Percentiles rank a stretch among this genome's conserved stretches.
These are phyloP conservation scores for Dillenia suffruticosa DNA, from an alignment of 164 flowering plant species.

Conservation along the genomic window DNA sequence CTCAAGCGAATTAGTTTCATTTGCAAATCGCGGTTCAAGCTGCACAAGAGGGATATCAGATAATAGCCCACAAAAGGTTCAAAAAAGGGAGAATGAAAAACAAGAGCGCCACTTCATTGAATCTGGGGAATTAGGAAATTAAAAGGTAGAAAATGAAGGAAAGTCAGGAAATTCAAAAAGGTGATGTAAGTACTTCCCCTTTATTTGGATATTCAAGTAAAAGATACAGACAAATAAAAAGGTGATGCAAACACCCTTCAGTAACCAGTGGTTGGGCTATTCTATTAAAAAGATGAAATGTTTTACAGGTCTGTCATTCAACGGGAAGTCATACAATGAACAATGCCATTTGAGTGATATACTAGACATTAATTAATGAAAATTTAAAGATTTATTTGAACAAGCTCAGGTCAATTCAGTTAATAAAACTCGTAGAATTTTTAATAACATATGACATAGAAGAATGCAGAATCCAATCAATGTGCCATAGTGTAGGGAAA, in stretches of 20 bases:
- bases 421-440: too few relatives aligned
- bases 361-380: not conserved
- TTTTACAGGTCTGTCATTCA: too few relatives aligned
- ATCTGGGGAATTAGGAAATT: not conserved
- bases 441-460: not conserved
- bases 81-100: not conserved
- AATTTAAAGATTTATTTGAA: not conserved
- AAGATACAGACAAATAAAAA: too few relatives aligned
- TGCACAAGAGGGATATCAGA: constrained; percentile 24
- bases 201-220: too few relatives aligned
- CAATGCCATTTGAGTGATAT: not conserved
- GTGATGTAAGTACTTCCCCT: too few relatives aligned
- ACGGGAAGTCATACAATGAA: too few relatives aligned
- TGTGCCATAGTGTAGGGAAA: not conserved
- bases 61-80: not conserved
- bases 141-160: not conserved
- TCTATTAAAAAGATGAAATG: too few relatives aligned
- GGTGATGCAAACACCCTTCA: too few relatives aligned
- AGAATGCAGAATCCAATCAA: not conserved
- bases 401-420: too few relatives aligned
- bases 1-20: constrained; percentile 52
- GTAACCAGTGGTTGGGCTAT: too few relatives aligned
- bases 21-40: constrained; percentile 79
- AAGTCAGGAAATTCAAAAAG: not conserved
- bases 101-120: not conserved